Percentiles rank a stretch among this genome's conserved stretches.
These are phyloP conservation scores for Eruca vesicaria DNA, from an alignment of 441 rosid genomes.

Conservation along the genomic window DNA sequence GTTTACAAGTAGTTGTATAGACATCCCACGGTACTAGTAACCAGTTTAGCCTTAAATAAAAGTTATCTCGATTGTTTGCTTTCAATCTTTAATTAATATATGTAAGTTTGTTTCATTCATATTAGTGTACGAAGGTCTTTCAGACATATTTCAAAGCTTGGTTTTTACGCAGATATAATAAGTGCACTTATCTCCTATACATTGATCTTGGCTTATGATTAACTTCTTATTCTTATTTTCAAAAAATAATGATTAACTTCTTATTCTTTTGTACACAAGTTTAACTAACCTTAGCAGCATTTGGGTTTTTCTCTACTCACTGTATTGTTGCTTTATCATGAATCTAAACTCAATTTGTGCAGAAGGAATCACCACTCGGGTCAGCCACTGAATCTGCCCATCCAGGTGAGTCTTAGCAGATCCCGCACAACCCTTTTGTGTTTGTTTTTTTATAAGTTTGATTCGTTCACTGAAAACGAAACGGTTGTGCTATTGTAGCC, in stretches of 20 bases:
- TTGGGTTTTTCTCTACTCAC: neutral
- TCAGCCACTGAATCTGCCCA: constrained; percentile 87
- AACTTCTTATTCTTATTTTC: too few relatives aligned
- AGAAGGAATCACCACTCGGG: constrained; percentile 90
- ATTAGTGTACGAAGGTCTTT: neutral
- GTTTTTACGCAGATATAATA: neutral
- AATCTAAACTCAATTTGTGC: constrained; percentile 22
- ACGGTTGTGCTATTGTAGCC: constrained; percentile 46
- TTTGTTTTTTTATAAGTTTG: neutral
- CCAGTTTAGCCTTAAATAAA: too few relatives aligned
- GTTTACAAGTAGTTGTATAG: neutral
- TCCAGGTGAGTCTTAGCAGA: constrained; percentile 57
- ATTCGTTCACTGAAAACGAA: neutral
- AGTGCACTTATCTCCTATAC: too few relatives aligned
- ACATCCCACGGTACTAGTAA: neutral
- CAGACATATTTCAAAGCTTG: neutral
- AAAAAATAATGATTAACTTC: neutral
- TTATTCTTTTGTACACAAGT: neutral
- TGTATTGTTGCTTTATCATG: neutral
- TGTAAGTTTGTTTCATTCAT: neutral
- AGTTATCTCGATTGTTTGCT: neutral
- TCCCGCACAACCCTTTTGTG: neutral
- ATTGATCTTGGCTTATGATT: neutral
- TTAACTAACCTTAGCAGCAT: neutral
- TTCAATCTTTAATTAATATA: neutral